Percentiles rank a stretch among this genome's conserved stretches.
phyloP scores from a whole-genome alignment of 805 yeast genomes.

The Cyberlindnera petersonii region DNA sequence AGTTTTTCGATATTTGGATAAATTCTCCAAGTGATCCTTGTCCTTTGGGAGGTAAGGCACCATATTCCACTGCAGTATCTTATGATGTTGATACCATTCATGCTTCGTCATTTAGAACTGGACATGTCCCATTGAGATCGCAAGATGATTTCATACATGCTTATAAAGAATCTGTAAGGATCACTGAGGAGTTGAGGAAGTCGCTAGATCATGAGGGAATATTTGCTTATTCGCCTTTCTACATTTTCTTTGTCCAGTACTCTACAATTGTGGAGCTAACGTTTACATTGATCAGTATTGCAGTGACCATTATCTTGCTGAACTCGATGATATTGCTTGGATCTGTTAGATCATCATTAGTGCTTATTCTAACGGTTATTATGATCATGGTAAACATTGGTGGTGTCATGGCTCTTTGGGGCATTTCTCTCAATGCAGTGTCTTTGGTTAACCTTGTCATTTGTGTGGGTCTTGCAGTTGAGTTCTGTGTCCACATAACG shows the following conservation, averaged over 20 bases:
- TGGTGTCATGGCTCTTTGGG: constrained; percentile 74
- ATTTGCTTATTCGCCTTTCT: constrained; percentile 91
- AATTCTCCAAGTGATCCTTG: constrained; percentile 82
- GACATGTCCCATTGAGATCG: constrained; percentile 75
- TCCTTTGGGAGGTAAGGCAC: constrained; percentile 94
- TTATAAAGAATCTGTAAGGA: constrained; percentile 63
- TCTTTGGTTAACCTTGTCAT: constrained; percentile 84
- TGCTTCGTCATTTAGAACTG: constrained; percentile 71
- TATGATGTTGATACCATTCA: constrained; percentile 37
- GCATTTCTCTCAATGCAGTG: constrained; percentile 80
- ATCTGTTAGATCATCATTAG: constrained; percentile 53
- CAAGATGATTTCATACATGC: constrained; percentile 84
- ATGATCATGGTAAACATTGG: constrained; percentile 70
- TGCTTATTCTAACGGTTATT: constrained; percentile 54
- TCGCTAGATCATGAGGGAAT: constrained; percentile 43
- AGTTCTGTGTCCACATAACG: constrained; percentile 85
- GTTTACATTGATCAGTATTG: constrained; percentile 47
- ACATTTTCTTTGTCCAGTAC: constrained; percentile 90
- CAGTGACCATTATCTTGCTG: constrained; percentile 47
- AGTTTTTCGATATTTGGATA: constrained; percentile 77
- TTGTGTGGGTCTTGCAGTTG: constrained; percentile 92
- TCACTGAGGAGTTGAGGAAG: constrained; percentile 51
- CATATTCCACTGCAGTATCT: constrained; percentile 62
- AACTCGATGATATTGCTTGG: constrained; percentile 62
- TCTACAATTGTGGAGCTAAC: constrained; percentile 59